These are phyloP conservation scores for Ceratocystis destructans DNA, from an alignment of 2,329 filamentous ascomycete genomes.

Conservation along the genomic window DNA sequence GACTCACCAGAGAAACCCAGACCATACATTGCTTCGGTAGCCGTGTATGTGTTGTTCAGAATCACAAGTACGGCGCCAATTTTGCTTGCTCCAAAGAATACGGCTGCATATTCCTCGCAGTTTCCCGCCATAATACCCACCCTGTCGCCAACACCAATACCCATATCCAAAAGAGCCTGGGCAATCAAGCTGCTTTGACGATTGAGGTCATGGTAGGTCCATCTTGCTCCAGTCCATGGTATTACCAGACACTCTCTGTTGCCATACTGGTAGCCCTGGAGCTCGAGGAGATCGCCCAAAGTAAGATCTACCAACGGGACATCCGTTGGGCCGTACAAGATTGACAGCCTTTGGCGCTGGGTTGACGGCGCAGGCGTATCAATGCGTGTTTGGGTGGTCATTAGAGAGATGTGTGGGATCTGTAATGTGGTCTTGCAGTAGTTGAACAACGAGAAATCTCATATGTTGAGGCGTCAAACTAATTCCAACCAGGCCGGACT, in stretches of 20 bases:
- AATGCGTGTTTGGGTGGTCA: slow-evolving; percentile 20
- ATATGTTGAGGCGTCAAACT: neutral
- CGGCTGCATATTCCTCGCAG: slow-evolving; percentile 65
- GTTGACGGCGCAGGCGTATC: slow-evolving; percentile 24
- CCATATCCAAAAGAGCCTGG: slow-evolving; percentile 51
- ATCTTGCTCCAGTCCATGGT: slow-evolving; percentile 61
- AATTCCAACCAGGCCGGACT: neutral
- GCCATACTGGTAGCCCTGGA: slow-evolving; percentile 53
- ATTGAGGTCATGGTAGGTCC: slow-evolving; percentile 55
- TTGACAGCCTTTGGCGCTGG: slow-evolving; percentile 34
- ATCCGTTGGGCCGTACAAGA: slow-evolving; percentile 55
- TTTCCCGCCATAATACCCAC: slow-evolving; percentile 66
- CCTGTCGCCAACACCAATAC: slow-evolving; percentile 53
- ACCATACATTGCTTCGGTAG: slow-evolving; percentile 57
- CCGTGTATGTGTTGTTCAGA: slow-evolving; percentile 70
- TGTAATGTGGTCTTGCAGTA: neutral
- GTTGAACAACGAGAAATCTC: neutral
- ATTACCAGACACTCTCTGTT: slow-evolving; percentile 56
- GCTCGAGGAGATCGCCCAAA: slow-evolving; percentile 55
- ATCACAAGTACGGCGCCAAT: slow-evolving; percentile 60
- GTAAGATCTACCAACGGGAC: slow-evolving; percentile 59
- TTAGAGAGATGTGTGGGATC: neutral
- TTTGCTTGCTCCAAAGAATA: slow-evolving; percentile 59
- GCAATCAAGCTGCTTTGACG: slow-evolving; percentile 48
- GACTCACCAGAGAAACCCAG: slow-evolving; percentile 52